Base-by-base conservation (phyloP, 106 monocot species). In the Dendrobium huoshanense region DNA sequence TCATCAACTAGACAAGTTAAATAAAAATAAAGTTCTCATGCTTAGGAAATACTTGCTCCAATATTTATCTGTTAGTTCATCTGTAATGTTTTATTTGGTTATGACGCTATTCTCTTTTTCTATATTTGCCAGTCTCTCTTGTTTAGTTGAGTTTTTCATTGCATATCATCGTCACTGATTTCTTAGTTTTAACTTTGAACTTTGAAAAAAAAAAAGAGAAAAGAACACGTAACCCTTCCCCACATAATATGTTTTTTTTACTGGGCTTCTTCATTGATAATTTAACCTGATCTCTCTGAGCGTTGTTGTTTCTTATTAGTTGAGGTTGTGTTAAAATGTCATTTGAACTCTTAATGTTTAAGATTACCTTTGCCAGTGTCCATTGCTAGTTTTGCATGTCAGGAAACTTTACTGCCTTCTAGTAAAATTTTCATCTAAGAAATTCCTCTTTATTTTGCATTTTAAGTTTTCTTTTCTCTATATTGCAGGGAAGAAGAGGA, bases 401-500 rank as follows among this genome's bases (percentile, higher is more conserved):
- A 24, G n/a, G 22, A n/a, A 61, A 61, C 22, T n/a, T 61, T 20
- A 22, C 8, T 31, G 37, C 20, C 70, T 37, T 15, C 2, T 17
- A 37, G 37, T 70, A 65, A 41, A 29, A 27, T 44, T 75, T 77
- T 45, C 4, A 27, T 83, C 59, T 7, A 42, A 41, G 11, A 68
- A 45, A 9, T 48, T 41, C 7, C 67, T 45, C 7, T 84, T 56
- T 41, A 15, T 55, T n/a, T 9, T 58, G 41, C 72, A 10, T 67
- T 1, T 5, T 75, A 47, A 17, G 1, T 72, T 40, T 19, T 56
- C 4, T 83, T 74, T 17, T 55, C 29, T 85, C 43, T 82, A 16
- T 59, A 61, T 74, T 84, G 58, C 85, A 94, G 94, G 74, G 33
- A 82, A 45, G 47, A 91, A 84, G 70, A 65, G 73, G 18, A 88